phyloP scores from a whole-genome alignment of 805 yeast species.

The Lipomyces mesembrius region DNA sequence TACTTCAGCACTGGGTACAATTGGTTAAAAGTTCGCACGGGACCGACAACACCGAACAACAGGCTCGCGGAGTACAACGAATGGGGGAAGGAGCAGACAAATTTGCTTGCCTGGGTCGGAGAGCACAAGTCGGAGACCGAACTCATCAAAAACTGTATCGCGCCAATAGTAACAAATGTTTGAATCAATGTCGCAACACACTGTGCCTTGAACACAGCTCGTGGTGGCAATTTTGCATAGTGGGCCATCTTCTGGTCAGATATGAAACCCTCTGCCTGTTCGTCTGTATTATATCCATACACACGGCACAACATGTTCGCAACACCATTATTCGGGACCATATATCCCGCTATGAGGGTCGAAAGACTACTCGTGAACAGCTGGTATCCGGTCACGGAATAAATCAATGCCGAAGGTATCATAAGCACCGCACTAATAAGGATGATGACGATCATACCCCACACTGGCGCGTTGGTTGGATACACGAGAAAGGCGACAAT shows the following conservation, averaged over 20 bases:
- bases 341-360: constrained; percentile 67
- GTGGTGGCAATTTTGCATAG: constrained; percentile 66
- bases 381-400: constrained; percentile 63
- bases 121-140: constrained; percentile 46
- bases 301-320: constrained; percentile 60
- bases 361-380: constrained; percentile 67
- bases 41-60: constrained; percentile 66
- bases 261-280: constrained; percentile 59
- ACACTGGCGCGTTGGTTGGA: constrained; percentile 60
- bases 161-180: constrained; percentile 50
- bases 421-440: constrained; percentile 60
- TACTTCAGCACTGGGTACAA: constrained; percentile 35
- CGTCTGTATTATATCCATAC: constrained; percentile 58
- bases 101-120: constrained; percentile 48
- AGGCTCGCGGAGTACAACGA: constrained; percentile 57
- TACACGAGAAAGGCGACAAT: constrained; percentile 48
- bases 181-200: constrained; percentile 55
- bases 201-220: constrained; percentile 60
- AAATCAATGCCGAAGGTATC: constrained; percentile 65
- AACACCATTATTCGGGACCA: constrained; percentile 57
- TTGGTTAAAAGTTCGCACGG: constrained; percentile 49
- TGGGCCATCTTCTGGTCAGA: constrained; percentile 67
- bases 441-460: constrained; percentile 65
- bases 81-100: constrained; percentile 50
- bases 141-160: constrained; percentile 53